Percentiles rank a stretch among this genome's conserved stretches.
phyloP scores from a whole-genome alignment of 768 basidiomycete species.

The Pulveroboletus frians region DNA sequence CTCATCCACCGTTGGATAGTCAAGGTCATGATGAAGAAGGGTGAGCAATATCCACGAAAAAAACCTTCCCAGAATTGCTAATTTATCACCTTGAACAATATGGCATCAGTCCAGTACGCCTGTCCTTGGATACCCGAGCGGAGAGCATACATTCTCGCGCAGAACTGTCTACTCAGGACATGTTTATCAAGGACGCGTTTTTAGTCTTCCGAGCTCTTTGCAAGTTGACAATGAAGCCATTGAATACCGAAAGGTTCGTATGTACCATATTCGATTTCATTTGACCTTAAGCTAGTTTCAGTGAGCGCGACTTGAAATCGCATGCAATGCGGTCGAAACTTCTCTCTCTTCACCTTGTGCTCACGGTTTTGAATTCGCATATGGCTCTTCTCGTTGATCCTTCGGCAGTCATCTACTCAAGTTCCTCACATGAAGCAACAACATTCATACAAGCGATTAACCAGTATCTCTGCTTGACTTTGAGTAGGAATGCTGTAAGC shows the following conservation, averaged over 20 bases:
- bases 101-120: constrained; percentile 26
- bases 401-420: constrained; percentile 85
- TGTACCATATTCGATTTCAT: not conserved
- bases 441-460: constrained; percentile 91
- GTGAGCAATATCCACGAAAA: constrained; percentile 13
- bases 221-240: constrained; percentile 96
- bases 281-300: constrained; percentile 30
- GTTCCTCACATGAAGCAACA: constrained; percentile 80
- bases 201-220: constrained; percentile 95
- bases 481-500: constrained; percentile 94
- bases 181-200: constrained; percentile 97
- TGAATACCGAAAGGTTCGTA: constrained; percentile 84
- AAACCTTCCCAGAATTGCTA: not conserved
- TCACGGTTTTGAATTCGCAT: constrained; percentile 88
- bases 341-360: constrained; percentile 87
- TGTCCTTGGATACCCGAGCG: constrained; percentile 13
- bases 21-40: constrained; percentile 12
- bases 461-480: constrained; percentile 88
- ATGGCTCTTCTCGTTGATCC: constrained; percentile 88
- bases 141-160: constrained; percentile 26
- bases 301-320: constrained; percentile 93
- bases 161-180: constrained; percentile 70
- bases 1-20: constrained; percentile 1
- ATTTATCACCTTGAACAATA: constrained; percentile 1
- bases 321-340: constrained; percentile 97